Base-by-base conservation (phyloP, 2,329 filamentous ascomycete species). In the Plenodomus lindquistii region DNA sequence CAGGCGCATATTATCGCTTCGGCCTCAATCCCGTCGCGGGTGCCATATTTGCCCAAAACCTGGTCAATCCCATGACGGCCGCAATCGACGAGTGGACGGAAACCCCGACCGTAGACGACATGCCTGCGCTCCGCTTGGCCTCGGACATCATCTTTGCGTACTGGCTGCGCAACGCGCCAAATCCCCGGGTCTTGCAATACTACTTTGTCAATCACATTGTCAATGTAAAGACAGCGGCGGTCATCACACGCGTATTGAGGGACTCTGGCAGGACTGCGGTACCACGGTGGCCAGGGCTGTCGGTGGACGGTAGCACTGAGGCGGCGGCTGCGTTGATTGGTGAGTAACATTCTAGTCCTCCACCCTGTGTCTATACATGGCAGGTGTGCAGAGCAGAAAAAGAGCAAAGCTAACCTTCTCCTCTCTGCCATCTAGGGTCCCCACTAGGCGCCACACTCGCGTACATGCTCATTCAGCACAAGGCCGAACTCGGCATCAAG, bases 131-230 rank as follows among this genome's bases (percentile, higher is more conserved):
- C 1, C 35, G 40, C 4, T n/a, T 11, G 9, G n/a, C 46, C 11
- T 50, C 55, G n/a, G 52, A 58, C 24, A 18, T 58, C 24, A 35
- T 58, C 21, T 52, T 45, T 40, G 52, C 43, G n/a, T 53, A 41
- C 34, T 58, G 55, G 52, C 11, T 40, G 16, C 48, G 41, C 6
- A 31, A 51, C 2, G 49, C 52, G 17, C 19, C 31, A 2, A 43
- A 53, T 20, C 29, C 51, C 10, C 22, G 17, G 17, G 48, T 47
- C 15, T 46, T 58, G 18, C 27, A 29, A 1, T 58, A 55, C 27
- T 52, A 52, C 27, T 52, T 48, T 35, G 37, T 20, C 8, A 18
- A 18, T 9, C 35, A 37, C 7, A 15, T 18, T 4, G 18, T 18
- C 8, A 37, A 37, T 20, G 16, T 3, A 3, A 3, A 37, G 9